Evolutionary conservation across 176 grass and related monocot species (phyloP), one percentile per base, ranked within the genome.

Genomic region (Oryza brachyantha): DNA sequence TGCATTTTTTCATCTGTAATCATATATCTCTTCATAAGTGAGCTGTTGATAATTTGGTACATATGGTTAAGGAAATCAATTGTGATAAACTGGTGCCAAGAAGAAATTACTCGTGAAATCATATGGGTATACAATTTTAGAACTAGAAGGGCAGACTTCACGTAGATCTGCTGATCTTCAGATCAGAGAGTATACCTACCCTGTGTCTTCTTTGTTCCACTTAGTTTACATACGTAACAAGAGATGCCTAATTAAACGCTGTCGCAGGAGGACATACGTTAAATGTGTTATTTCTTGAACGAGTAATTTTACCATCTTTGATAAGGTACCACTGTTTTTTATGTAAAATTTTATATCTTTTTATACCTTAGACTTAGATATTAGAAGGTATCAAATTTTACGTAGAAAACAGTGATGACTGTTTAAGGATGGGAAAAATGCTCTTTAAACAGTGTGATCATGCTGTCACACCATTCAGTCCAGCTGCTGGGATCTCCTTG

Each of bases 191-290:
- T 36, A 81, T 24, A 46, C 48, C n/a, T n/a, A n/a, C n/a, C 19
- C 17, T 4, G 1, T 52, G 2, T 57, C 46, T 69, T 63, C 28
- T 5, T 24, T 72, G 3, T n/a, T 63, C 71, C 39, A 59, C 55
- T 71, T 71, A 61, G 67, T 81, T 60, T 40, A 62, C 39, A 17
- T 64, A 81, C 62, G 50, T 62, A 62, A 48, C 55, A 48, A 63
- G 21, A 19, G 13, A 46, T 72, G 39, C 41, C 22, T 43, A 39
- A n/a, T n/a, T n/a, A n/a, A n/a, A 48, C 65, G 13, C 10, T 42
- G 17, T 61, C 62, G 34, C 67, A 62, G 12, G 27, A 72, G 29
- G 19, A 55, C n/a, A n/a, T n/a, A n/a, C 8, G 13, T 48, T 28
- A 81, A 46, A 29, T 32, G 2, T 0, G n/a, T n/a, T n/a, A n/a